Evolutionary conservation across 2,329 filamentous ascomycete genomes (phyloP).

Genomic region (Corinectria fuckeliana): DNA sequence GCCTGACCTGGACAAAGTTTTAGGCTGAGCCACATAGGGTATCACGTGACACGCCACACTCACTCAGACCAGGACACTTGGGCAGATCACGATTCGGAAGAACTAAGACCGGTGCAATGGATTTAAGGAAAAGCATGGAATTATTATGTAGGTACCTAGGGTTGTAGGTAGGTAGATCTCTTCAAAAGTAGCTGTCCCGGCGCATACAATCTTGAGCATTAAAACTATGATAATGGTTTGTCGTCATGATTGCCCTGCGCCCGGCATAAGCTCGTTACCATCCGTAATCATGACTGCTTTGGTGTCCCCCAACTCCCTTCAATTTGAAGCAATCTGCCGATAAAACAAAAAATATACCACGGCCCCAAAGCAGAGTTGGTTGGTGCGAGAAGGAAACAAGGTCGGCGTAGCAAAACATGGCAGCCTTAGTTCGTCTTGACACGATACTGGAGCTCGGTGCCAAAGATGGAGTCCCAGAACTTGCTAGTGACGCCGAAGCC

Average conservation of each 20-base stretch:
- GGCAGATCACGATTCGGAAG: neutral
- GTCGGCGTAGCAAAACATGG: neutral
- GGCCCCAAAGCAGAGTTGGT: conserved; percentile 5
- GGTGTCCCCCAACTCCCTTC: conserved; percentile 27
- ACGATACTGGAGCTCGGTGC: conserved; percentile 73
- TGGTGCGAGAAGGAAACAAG: conserved; percentile 3
- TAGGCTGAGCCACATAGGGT: conserved; percentile 14
- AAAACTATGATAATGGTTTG: conserved; percentile 33
- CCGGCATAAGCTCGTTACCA: conserved; percentile 37
- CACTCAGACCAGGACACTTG: neutral
- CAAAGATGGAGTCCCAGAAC: conserved; percentile 95
- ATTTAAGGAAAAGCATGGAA: conserved; percentile 8
- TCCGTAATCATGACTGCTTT: conserved; percentile 37
- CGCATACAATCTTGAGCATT: conserved; percentile 34
- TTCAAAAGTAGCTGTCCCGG: conserved; percentile 27
- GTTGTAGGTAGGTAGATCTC: conserved; percentile 11
- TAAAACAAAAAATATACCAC: conserved; percentile 29
- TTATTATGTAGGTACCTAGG: conserved; percentile 23
- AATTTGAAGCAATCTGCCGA: conserved; percentile 22
- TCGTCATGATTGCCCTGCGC: conserved; percentile 33
- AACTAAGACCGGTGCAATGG: neutral
- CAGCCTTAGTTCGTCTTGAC: conserved; percentile 42
- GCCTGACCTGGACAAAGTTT: conserved; percentile 35
- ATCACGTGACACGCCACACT: conserved; percentile 30
- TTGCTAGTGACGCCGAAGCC: conserved; percentile 95